Evolutionary conservation across 2,329 filamentous ascomycete genomes (phyloP).

Genomic region (Hymenoscyphus fructigenus): DNA sequence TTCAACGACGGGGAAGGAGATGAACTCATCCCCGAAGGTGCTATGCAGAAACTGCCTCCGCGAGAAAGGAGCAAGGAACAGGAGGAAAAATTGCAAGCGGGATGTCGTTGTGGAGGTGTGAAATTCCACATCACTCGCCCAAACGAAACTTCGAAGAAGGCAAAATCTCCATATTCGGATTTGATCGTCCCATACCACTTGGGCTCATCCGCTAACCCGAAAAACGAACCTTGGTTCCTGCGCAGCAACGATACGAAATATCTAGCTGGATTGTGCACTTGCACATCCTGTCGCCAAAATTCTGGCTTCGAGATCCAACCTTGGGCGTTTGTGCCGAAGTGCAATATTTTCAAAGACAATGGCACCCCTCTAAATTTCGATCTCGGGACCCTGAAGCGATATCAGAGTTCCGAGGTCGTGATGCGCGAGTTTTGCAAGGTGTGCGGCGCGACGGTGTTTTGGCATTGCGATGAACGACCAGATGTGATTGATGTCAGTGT

Average conservation of each 20-base stretch:
- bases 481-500: constrained; percentile 63
- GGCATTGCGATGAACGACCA: constrained; percentile 52
- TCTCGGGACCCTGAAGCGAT: constrained; percentile 48
- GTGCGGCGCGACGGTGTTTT: constrained; percentile 67
- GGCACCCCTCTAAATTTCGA: constrained; percentile 38
- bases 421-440: constrained; percentile 59
- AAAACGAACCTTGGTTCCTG: constrained; percentile 27
- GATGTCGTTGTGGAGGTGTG: constrained; percentile 56
- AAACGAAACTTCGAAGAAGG: constrained; percentile 43
- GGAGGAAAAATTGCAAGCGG: constrained; percentile 40
- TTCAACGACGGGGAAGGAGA: neutral
- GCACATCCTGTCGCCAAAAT: constrained; percentile 58
- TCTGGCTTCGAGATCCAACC: constrained; percentile 63
- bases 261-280: constrained; percentile 60
- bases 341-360: constrained; percentile 50
- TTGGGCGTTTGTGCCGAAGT: constrained; percentile 64
- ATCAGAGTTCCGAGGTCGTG: constrained; percentile 54
- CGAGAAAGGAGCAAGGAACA: constrained; percentile 5
- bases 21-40: neutral
- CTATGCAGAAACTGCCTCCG: neutral
- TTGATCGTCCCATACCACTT: constrained; percentile 49
- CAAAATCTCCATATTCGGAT: constrained; percentile 52
- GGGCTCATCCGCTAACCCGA: constrained; percentile 42
- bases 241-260: constrained; percentile 46
- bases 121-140: constrained; percentile 58